These are phyloP conservation scores for Colletotrichum siamense DNA, from an alignment of 2,329 filamentous ascomycete species.

Conservation along the genomic window DNA sequence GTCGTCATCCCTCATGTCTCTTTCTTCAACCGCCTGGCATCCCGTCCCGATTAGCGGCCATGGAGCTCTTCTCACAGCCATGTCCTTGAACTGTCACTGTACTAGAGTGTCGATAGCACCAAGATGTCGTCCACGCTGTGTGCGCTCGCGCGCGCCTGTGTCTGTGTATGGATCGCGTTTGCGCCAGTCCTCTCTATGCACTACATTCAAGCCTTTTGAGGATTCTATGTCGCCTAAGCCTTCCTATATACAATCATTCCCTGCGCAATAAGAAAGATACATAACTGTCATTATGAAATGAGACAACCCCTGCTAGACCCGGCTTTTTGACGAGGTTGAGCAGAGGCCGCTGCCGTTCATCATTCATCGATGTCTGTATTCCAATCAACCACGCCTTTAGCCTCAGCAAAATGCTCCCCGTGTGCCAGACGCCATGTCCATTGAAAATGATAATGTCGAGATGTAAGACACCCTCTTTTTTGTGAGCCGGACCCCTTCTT, in stretches of 20 bases:
- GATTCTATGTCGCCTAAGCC: neutral
- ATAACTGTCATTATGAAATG: neutral
- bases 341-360: neutral
- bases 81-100: neutral
- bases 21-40: neutral
- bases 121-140: neutral
- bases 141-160: neutral
- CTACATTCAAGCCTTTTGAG: neutral
- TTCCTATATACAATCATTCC: neutral
- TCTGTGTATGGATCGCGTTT: neutral
- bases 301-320: neutral
- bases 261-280: neutral
- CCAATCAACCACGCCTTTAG: neutral
- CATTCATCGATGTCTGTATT: conserved; percentile 3
- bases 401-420: conserved; percentile 6
- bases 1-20: neutral
- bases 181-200: neutral
- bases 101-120: neutral
- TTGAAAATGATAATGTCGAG: conserved; percentile 4
- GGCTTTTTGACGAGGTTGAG: neutral
- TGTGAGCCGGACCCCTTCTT: conserved; percentile 8
- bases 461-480: conserved; percentile 16
- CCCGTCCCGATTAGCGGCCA: neutral
- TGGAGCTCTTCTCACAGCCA: neutral
- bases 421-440: conserved; percentile 10